Evolutionary conservation across 2,329 filamentous ascomycete genomes (phyloP).

Genomic region (Neocatenulostroma microsporum): DNA sequence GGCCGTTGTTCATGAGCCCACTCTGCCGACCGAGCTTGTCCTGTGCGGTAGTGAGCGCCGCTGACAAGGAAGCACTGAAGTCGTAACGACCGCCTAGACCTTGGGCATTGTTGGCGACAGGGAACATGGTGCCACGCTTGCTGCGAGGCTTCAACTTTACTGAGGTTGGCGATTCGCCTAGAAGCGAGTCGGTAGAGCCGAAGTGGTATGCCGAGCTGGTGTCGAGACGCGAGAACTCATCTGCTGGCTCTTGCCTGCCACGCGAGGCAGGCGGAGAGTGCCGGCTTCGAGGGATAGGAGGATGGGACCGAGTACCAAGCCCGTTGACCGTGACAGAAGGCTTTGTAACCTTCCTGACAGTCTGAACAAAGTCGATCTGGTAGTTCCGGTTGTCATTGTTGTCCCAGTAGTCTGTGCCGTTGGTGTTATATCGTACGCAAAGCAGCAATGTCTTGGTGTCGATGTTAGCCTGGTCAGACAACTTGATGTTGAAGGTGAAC

Average conservation of each 20-base stretch:
- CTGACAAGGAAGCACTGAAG: constrained; percentile 83
- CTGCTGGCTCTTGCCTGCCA: constrained; percentile 46
- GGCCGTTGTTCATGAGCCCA: constrained; percentile 34
- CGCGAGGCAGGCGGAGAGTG: constrained; percentile 41
- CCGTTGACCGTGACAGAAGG: constrained; percentile 15
- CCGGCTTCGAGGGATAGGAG: constrained; percentile 43
- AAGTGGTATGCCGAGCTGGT: constrained; percentile 36
- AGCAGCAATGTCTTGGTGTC: constrained; percentile 89
- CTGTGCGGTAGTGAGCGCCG: constrained; percentile 69
- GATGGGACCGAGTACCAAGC: constrained; percentile 42
- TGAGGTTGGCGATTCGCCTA: constrained; percentile 54
- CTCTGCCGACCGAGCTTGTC: constrained; percentile 53
- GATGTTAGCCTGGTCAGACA: constrained; percentile 83
- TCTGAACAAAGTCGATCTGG: constrained; percentile 72
- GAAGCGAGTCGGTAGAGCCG: constrained; percentile 31
- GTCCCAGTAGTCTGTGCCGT: constrained; percentile 86
- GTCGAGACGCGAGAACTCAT: constrained; percentile 57
- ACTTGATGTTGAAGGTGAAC: constrained; percentile 89
- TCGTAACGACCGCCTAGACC: constrained; percentile 78
- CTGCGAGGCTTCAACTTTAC: constrained; percentile 61
- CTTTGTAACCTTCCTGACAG: constrained; percentile 22
- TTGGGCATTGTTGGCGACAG: constrained; percentile 52
- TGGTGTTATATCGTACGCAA: constrained; percentile 80
- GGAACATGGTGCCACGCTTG: constrained; percentile 55
- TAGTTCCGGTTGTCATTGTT: constrained; percentile 85